Evolutionary conservation across 768 basidiomycete species (phyloP).

Genomic region (Gymnopilus dilepis): DNA sequence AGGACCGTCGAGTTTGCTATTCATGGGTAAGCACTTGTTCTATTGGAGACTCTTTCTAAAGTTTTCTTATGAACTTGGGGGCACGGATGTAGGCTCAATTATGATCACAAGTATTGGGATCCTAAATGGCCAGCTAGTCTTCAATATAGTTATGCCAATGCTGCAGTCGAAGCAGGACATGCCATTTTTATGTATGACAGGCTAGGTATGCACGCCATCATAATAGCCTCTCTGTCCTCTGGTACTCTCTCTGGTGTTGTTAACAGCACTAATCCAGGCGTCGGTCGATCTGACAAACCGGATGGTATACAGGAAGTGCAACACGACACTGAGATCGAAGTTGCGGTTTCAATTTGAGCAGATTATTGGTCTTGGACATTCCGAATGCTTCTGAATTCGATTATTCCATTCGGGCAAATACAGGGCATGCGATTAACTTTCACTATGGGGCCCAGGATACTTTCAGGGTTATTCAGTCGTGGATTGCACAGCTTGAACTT

Average conservation of each 20-base stretch:
- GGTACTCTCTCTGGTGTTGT: neutral
- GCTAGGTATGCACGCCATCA: constrained; percentile 28
- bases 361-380: constrained; percentile 29
- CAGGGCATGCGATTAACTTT: constrained; percentile 26
- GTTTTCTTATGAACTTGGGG: no score
- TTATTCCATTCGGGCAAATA: constrained; percentile 25
- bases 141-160: constrained; percentile 26
- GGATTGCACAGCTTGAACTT: constrained; percentile 19
- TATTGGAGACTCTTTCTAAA: no score
- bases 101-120: constrained; percentile 31
- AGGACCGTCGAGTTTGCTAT: constrained; percentile 25
- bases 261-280: constrained; percentile 16
- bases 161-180: constrained; percentile 24
- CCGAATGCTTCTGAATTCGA: constrained; percentile 23
- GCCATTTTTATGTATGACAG: constrained; percentile 28
- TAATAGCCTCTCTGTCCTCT: neutral
- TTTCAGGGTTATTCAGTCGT: constrained; percentile 18
- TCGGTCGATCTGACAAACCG: constrained; percentile 29
- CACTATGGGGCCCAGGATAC: constrained; percentile 21
- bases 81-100: constrained; percentile 20
- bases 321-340: constrained; percentile 22
- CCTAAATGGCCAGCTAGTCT: constrained; percentile 22
- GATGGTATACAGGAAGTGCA: constrained; percentile 32
- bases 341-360: constrained; percentile 21
- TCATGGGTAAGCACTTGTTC: constrained; percentile 27